phyloP scores from a whole-genome alignment of 2,329 filamentous ascomycete species.

The Kalaharituber pfeilii region DNA sequence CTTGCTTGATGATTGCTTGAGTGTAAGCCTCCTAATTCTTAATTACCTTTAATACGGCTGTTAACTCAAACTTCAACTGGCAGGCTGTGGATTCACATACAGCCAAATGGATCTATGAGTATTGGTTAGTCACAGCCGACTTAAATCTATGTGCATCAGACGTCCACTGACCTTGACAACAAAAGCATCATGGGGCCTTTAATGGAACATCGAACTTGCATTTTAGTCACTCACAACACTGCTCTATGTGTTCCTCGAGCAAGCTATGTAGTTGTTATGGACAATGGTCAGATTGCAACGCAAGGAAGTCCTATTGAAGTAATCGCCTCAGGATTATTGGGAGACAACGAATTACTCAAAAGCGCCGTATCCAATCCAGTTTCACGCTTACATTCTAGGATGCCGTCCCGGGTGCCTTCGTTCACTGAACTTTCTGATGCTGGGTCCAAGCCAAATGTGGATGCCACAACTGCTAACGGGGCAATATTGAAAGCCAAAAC shows the following conservation, averaged over 20 bases:
- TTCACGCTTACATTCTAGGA: conserved; percentile 51
- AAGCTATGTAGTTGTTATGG: conserved; percentile 64
- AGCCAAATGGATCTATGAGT: conserved; percentile 92
- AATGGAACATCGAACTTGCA: conserved; percentile 78
- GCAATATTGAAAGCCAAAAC: conserved; percentile 33
- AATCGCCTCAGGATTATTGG: conserved; percentile 71
- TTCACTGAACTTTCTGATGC: conserved; percentile 47
- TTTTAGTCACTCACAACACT: conserved; percentile 89
- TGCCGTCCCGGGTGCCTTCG: conserved; percentile 62
- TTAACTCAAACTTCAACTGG: background rate
- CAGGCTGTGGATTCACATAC: conserved; percentile 90
- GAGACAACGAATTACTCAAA: conserved; percentile 45
- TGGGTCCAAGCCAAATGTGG: conserved; percentile 29
- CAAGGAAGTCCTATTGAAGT: conserved; percentile 66
- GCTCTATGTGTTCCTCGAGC: conserved; percentile 69
- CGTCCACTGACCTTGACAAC: too few species aligned
- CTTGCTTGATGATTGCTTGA: conserved; percentile 84
- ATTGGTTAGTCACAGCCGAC: conserved; percentile 32
- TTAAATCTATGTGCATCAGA: too few species aligned
- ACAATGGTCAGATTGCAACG: conserved; percentile 62
- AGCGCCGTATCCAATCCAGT: conserved; percentile 38
- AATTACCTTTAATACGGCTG: background rate
- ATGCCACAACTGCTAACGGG: conserved; percentile 28
- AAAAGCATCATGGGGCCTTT: conserved; percentile 60
- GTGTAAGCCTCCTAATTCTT: conserved; percentile 26